phyloP scores from a whole-genome alignment of 2,329 filamentous ascomycete genomes.

The Colletotrichum sojae region DNA sequence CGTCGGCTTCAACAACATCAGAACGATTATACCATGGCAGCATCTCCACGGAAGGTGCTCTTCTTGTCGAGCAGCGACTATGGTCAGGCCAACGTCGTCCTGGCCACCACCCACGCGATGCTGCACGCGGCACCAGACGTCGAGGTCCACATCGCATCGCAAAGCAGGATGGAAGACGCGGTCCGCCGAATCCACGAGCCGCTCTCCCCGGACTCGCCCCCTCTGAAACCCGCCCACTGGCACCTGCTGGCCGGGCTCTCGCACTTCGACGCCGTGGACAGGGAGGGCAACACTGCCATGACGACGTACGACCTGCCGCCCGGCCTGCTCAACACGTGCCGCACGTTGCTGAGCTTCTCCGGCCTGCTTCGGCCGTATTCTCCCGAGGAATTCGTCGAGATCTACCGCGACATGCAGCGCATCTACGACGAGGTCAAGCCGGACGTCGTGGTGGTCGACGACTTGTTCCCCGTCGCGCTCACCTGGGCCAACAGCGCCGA shows the following conservation, averaged over 20 bases:
- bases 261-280: conserved; percentile 1
- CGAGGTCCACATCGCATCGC: conserved; percentile 60
- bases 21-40: not conserved
- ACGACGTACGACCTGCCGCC: conserved; percentile 12
- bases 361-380: not conserved
- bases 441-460: conserved; percentile 58
- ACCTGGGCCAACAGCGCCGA: conserved; percentile 57
- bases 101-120: conserved; percentile 59
- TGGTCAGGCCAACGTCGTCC: conserved; percentile 62
- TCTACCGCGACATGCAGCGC: not conserved
- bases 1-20: no score
- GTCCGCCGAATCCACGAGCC: not conserved
- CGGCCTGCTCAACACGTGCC: conserved; percentile 4
- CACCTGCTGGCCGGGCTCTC: not conserved
- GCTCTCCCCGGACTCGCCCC: not conserved
- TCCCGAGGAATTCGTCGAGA: not conserved
- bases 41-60: conserved; percentile 47
- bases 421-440: conserved; percentile 50
- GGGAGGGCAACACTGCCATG: not conserved
- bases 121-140: conserved; percentile 50
- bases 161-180: not conserved
- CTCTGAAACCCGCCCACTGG: not conserved
- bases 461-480: conserved; percentile 57
- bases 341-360: not conserved
- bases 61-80: conserved; percentile 62